phyloP scores from a whole-genome alignment of 176 grass and related monocot species.

The Phragmites australis region DNA sequence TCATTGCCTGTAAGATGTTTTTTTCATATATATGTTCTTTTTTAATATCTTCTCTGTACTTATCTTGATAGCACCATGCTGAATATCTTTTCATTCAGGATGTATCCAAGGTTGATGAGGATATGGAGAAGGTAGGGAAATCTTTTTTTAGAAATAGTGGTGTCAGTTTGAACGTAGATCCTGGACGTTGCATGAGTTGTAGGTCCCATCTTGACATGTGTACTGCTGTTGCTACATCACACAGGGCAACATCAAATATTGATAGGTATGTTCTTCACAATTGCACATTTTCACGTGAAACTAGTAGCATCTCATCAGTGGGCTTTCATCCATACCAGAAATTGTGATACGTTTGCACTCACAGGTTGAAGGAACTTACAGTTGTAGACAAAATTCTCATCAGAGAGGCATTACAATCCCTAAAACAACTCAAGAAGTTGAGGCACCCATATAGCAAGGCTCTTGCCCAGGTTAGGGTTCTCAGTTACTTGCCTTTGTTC shows the following conservation, averaged over 20 bases:
- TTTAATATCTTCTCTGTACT: conserved; percentile 6
- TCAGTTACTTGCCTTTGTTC: conserved; percentile 10
- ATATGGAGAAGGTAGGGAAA: conserved; percentile 49
- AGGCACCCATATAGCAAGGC: conserved; percentile 83
- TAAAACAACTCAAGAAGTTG: conserved; percentile 61
- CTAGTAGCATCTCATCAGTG: conserved; percentile 14
- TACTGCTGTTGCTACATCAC: conserved; percentile 48
- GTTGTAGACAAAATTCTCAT: conserved; percentile 30
- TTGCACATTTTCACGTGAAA: neutral
- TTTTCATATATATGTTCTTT: conserved; percentile 16
- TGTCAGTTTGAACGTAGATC: conserved; percentile 47
- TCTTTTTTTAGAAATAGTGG: conserved; percentile 48
- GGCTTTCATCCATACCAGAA: conserved; percentile 20
- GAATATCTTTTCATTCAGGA: conserved; percentile 41
- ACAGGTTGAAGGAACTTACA: conserved; percentile 66
- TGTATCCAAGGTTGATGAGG: conserved; percentile 50
- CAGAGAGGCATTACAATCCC: conserved; percentile 53
- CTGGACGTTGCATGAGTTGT: conserved; percentile 82
- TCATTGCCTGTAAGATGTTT: conserved; percentile 64
- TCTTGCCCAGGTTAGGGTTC: conserved; percentile 70
- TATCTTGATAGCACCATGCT: conserved; percentile 3
- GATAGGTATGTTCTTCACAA: conserved; percentile 44
- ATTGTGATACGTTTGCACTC: neutral
- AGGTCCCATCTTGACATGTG: conserved; percentile 51
- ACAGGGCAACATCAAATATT: conserved; percentile 48